phyloP scores from a whole-genome alignment of 306 rosid species.

The Lathyrus tuberosus region DNA sequence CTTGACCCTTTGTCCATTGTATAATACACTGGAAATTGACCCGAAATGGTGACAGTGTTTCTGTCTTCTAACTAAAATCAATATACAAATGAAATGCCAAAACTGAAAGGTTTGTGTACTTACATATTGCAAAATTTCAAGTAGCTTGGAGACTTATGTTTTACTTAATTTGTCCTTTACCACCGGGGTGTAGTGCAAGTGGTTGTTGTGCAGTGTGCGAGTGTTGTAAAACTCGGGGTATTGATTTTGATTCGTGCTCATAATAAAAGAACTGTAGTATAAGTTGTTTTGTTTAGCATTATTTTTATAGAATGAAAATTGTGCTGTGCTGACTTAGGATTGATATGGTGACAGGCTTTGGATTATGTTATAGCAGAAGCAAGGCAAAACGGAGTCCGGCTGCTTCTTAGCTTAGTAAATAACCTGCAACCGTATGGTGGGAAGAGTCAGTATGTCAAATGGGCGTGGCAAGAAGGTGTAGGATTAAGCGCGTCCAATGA shows the following conservation, averaged over 20 bases:
- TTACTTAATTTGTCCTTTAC: constrained; percentile 2
- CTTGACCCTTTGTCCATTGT: constrained; percentile 2
- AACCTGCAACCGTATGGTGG: constrained; percentile 95
- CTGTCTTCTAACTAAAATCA: not conserved
- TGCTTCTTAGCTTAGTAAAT: constrained; percentile 90
- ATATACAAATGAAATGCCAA: not conserved
- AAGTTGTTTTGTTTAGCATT: too few relatives aligned
- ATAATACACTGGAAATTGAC: constrained; percentile 2
- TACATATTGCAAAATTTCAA: constrained; percentile 7
- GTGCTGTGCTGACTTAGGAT: constrained; percentile 24
- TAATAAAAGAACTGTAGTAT: too few relatives aligned
- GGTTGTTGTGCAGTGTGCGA: not conserved
- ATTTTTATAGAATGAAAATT: constrained; percentile 30
- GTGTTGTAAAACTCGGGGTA: too few relatives aligned
- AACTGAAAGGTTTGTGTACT: constrained; percentile 27
- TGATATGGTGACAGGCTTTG: constrained; percentile 73
- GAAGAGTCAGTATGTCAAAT: constrained; percentile 91
- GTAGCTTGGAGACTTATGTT: constrained; percentile 8
- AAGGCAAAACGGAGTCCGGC: constrained; percentile 69
- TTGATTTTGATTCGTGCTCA: too few relatives aligned
- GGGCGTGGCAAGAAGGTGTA: constrained; percentile 99
- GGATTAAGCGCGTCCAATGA: constrained; percentile 91
- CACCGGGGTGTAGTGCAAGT: not conserved
- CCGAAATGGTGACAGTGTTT: constrained; percentile 19
- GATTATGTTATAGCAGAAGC: constrained; percentile 95